Percentiles rank a stretch among this genome's conserved stretches.
phyloP scores from a whole-genome alignment of 768 basidiomycete genomes.

The Gloeophyllum trabeum region DNA sequence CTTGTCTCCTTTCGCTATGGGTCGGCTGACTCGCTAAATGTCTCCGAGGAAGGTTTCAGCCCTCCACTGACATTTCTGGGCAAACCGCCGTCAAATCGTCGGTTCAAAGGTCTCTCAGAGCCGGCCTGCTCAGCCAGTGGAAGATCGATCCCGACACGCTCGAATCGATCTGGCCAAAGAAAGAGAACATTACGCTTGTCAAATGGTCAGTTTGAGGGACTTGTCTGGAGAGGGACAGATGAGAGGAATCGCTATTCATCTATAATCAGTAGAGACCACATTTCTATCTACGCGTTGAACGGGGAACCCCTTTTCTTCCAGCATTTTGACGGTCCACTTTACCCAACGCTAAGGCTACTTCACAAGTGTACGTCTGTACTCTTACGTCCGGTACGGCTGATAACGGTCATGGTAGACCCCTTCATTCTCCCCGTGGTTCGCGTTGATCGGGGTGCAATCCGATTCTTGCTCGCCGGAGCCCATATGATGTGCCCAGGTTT shows the following conservation, averaged over 20 bases:
- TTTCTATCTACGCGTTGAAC: slow-evolving; percentile 86
- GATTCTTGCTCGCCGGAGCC: slow-evolving; percentile 88
- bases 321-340: slow-evolving; percentile 89
- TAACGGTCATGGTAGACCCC: slow-evolving; percentile 50
- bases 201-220: slow-evolving; percentile 65
- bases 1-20: slow-evolving; percentile 6
- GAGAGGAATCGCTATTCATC: neutral
- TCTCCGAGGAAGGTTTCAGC: slow-evolving; percentile 39
- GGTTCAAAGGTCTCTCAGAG: slow-evolving; percentile 81
- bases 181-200: slow-evolving; percentile 84
- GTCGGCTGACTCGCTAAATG: slow-evolving; percentile 8
- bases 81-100: slow-evolving; percentile 92
- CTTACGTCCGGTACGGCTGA: neutral
- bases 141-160: slow-evolving; percentile 70
- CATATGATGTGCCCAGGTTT: slow-evolving; percentile 98
- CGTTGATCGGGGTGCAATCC: slow-evolving; percentile 95
- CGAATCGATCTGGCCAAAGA: slow-evolving; percentile 97
- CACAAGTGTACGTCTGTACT: slow-evolving; percentile 69
- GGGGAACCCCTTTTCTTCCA: slow-evolving; percentile 90
- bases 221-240: neutral
- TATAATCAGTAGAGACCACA: slow-evolving; percentile 76
- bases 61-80: slow-evolving; percentile 74
- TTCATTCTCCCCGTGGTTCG: slow-evolving; percentile 79
- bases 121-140: slow-evolving; percentile 72
- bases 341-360: slow-evolving; percentile 78